Evolutionary conservation across 768 basidiomycete species (phyloP).

Genomic region (Tulasnella sp.): DNA sequence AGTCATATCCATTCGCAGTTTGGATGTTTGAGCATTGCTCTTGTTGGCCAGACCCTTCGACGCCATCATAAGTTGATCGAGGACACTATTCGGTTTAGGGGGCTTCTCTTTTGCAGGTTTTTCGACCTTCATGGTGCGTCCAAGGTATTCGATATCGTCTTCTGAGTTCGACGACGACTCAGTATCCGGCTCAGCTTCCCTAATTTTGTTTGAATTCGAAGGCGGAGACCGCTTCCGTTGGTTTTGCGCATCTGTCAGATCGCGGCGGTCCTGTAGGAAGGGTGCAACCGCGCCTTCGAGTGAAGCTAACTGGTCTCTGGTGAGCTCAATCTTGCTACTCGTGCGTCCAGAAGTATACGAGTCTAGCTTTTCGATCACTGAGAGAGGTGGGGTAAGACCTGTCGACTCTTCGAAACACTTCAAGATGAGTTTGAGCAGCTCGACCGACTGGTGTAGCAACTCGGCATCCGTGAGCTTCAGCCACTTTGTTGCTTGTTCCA

Average conservation of each 20-base stretch:
- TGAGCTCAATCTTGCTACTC: conserved; percentile 19
- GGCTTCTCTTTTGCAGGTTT: neutral
- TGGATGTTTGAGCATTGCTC: too few species aligned
- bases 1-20: too few species aligned
- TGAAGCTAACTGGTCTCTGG: conserved; percentile 39
- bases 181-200: too few species aligned
- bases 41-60: neutral
- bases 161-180: neutral
- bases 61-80: too few species aligned
- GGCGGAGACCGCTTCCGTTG: too few species aligned
- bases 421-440: conserved; percentile 68
- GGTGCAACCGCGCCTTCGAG: conserved; percentile 54
- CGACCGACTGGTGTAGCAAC: conserved; percentile 77
- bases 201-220: too few species aligned
- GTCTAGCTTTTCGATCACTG: conserved; percentile 52
- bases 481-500: conserved; percentile 76
- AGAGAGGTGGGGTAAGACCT: conserved; percentile 41
- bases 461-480: conserved; percentile 87
- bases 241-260: too few species aligned
- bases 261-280: conserved; percentile 29
- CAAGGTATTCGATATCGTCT: conserved; percentile 8
- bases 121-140: neutral
- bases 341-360: conserved; percentile 21
- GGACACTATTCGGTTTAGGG: too few species aligned
- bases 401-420: conserved; percentile 58